Evolutionary conservation across 108 stramenopile genomes (phyloP), one percentile per base, ranked within the genome.

Genomic region (Schizochytrium sp.): DNA sequence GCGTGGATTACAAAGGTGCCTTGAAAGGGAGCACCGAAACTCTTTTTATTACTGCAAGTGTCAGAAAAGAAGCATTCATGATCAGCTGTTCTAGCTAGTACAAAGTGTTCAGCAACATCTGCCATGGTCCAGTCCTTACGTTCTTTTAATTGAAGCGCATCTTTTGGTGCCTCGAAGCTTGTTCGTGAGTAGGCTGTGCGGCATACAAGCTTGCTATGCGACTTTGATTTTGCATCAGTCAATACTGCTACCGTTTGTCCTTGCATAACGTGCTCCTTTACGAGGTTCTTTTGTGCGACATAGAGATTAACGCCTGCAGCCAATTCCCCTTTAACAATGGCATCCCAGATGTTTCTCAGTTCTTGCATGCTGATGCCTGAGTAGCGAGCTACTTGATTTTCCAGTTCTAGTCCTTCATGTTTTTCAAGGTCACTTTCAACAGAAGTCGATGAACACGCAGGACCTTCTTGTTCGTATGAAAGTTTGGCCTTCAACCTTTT

Each of bases 1-100:
- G 76, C 10, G 47, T 55, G 53, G 45, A 83, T 50, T 47, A 83
- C 50, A 10, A 83, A 49, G 12, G 50, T 40, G 47, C 76, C 76
- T 8, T 83, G 45, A 3, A 83, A 83, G 1, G 76, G 15, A 2
- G 1, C 5, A 0, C 76, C 76, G 55, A 55, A 55, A 38, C n/a
- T 40, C 2, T 55, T 53, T 47, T 83, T 40, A 53, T 17, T 40
- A n/a, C 17, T 17, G 64, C 64, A 69, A 0, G 64, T 69, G 47
- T 83, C 76, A 1, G 10, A n/a, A 28, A 83, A 83, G 3, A 83
- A 83, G 50, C 76, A 49, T 10, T 55, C 47, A 5, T 47, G n/a
- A n/a, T 49, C 40, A 55, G 5, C 0, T 5, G 76, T 83, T 1
- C 76, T 17, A 13, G 47, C 50, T 1, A 83, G 3, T 53, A 83